phyloP scores from a whole-genome alignment of 2,329 filamentous ascomycete species.

The Neofusicoccum laricinum region DNA sequence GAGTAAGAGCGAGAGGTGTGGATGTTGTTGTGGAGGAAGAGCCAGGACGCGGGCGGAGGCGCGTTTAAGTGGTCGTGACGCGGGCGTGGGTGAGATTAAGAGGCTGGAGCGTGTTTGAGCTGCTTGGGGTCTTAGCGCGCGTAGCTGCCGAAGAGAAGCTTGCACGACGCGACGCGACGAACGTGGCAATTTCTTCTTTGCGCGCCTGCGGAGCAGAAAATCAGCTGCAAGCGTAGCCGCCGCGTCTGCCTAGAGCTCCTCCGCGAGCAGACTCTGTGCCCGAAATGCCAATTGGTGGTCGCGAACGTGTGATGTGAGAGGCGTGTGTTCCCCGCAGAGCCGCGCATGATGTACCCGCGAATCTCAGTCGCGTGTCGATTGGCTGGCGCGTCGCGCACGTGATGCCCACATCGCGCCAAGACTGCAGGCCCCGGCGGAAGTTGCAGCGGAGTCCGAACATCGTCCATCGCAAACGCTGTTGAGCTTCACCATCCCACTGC shows the following conservation, averaged over 20 bases:
- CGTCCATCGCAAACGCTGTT: conserved; percentile 12
- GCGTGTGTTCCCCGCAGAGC: not conserved
- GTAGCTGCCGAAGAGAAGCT: conserved; percentile 4
- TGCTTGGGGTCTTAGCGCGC: not conserved
- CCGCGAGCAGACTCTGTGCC: not conserved
- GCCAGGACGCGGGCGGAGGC: not conserved
- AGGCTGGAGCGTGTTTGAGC: conserved; percentile 13
- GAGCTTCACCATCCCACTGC: not conserved
- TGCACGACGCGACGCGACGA: not conserved
- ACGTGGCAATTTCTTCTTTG: not conserved
- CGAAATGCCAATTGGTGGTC: not conserved
- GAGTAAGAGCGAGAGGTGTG: not conserved
- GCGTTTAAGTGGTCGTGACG: conserved; percentile 13
- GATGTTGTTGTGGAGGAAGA: conserved; percentile 13
- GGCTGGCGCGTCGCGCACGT: not conserved
- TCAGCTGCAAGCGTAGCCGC: not conserved
- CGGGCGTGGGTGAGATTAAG: not conserved
- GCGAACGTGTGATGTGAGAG: not conserved
- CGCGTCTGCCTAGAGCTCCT: not conserved
- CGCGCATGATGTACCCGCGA: not conserved
- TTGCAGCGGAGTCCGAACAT: not conserved
- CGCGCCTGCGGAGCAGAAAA: not conserved
- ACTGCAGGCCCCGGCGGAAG: not conserved
- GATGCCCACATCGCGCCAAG: not conserved
- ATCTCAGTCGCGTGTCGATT: not conserved